phyloP scores from a whole-genome alignment of 257 asterid genomes.

The Cruciata laevipes region DNA sequence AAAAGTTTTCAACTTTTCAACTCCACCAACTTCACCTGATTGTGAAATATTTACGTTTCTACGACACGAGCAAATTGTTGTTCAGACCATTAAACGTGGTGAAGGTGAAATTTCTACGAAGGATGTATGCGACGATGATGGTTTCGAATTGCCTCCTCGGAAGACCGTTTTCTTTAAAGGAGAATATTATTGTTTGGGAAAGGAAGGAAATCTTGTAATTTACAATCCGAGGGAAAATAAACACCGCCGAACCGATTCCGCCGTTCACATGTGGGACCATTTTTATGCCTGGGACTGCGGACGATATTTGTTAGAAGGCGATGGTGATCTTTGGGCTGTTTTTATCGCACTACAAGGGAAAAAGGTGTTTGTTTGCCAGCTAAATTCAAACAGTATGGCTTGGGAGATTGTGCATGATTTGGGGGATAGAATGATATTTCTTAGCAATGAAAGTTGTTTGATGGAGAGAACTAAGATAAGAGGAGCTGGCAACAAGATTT shows the following conservation, averaged over 20 bases:
- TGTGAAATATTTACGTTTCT: background rate
- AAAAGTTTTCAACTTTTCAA: background rate
- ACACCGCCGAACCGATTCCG: background rate
- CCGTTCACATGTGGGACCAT: background rate
- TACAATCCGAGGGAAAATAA: background rate
- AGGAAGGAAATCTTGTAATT: background rate
- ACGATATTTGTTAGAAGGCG: background rate
- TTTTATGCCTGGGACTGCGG: background rate
- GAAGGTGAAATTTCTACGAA: background rate
- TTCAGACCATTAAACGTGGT: background rate
- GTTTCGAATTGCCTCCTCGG: too few relatives aligned
- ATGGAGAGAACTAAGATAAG: too few relatives aligned
- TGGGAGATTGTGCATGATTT: too few relatives aligned
- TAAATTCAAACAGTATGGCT: too few relatives aligned
- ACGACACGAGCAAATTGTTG: too few relatives aligned
- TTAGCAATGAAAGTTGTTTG: too few relatives aligned
- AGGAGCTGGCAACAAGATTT: too few relatives aligned
- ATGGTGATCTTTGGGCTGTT: too few relatives aligned
- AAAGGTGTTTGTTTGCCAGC: too few relatives aligned
- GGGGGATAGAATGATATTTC: too few relatives aligned
- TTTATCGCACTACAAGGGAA: too few relatives aligned
- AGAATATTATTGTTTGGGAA: background rate
- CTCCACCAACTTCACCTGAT: slow-evolving; percentile 3
- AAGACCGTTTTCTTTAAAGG: background rate
- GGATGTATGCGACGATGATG: too few relatives aligned